Percentiles rank a stretch among this genome's conserved stretches.
Conservation (phyloP, 2,329 filamentous ascomycete genomes). For the Phialophora macrospora region DNA sequence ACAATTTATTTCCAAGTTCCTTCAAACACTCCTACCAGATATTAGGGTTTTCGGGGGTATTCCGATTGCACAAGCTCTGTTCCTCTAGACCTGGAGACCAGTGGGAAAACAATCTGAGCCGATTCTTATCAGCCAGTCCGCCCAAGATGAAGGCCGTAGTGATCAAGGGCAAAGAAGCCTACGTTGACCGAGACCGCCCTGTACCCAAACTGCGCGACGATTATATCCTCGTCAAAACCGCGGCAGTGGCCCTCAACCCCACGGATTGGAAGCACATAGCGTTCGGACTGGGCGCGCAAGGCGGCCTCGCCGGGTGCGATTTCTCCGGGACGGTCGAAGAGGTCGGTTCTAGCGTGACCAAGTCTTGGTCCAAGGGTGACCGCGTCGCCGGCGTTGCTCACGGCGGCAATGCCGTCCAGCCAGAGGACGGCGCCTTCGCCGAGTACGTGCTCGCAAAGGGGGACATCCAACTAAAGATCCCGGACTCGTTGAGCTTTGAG, state of each 20-base stretch:
- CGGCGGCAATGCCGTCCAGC: conserved; percentile 42
- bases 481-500: conserved; percentile 42
- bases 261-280: conserved; percentile 62
- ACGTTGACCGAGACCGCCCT: conserved; percentile 42
- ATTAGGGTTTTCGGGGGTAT: background rate
- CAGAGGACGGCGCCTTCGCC: conserved; percentile 45
- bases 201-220: conserved; percentile 38
- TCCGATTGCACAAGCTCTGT: background rate
- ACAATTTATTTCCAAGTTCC: background rate
- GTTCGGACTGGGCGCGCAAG: conserved; percentile 39
- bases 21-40: background rate
- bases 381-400: conserved; percentile 46
- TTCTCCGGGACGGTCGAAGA: conserved; percentile 44
- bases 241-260: conserved; percentile 50
- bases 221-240: conserved; percentile 51
- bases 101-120: background rate
- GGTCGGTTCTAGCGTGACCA: conserved; percentile 33
- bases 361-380: conserved; percentile 44
- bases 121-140: background rate
- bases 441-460: conserved; percentile 44
- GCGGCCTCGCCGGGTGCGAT: conserved; percentile 48
- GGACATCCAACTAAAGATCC: conserved; percentile 43
- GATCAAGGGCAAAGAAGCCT: conserved; percentile 31
- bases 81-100: background rate
- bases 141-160: conserved; percentile 35